phyloP scores from a whole-genome alignment of 192 early-diverging fungal species.

The Backusella mclennaniae region DNA sequence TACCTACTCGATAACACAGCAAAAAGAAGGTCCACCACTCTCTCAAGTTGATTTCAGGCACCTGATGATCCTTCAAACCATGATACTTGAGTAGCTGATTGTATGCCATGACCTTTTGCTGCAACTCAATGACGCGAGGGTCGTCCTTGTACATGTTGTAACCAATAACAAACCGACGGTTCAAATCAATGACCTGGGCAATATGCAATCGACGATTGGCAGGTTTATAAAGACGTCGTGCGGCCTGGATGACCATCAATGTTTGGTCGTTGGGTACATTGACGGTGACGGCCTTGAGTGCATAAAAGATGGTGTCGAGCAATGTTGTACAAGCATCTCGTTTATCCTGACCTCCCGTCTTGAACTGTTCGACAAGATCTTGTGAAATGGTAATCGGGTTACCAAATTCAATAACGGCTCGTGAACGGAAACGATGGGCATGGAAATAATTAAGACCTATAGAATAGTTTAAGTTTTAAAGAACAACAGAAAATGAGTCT shows the following conservation, averaged over 20 bases:
- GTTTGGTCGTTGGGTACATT: slow-evolving; percentile 93
- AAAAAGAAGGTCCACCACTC: slow-evolving; percentile 66
- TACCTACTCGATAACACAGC: slow-evolving; percentile 65
- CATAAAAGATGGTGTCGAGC: slow-evolving; percentile 74
- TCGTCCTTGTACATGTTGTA: slow-evolving; percentile 82
- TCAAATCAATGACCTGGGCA: slow-evolving; percentile 86
- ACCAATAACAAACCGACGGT: slow-evolving; percentile 83
- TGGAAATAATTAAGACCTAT: slow-evolving; percentile 94
- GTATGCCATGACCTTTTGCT: slow-evolving; percentile 76
- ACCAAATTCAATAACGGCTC: slow-evolving; percentile 98
- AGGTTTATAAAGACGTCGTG: slow-evolving; percentile 91
- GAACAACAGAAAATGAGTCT: not conserved
- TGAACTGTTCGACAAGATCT: slow-evolving; percentile 83
- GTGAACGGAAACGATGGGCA: slow-evolving; percentile 89
- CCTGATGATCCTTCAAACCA: slow-evolving; percentile 97
- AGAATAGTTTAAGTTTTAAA: too few relatives aligned
- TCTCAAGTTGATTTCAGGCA: slow-evolving; percentile 74
- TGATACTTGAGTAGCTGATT: slow-evolving; percentile 89
- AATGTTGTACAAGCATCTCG: slow-evolving; percentile 79
- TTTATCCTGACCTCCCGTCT: slow-evolving; percentile 77
- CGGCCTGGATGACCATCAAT: slow-evolving; percentile 92
- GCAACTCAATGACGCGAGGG: slow-evolving; percentile 75
- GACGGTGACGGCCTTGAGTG: slow-evolving; percentile 85
- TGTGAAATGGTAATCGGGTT: slow-evolving; percentile 77
- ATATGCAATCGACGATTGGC: slow-evolving; percentile 80